A percentile compares a stretch with the other conserved stretches of the same genome.
Conservation (phyloP, 306 rosid genomes). For the Corylus americana region DNA sequence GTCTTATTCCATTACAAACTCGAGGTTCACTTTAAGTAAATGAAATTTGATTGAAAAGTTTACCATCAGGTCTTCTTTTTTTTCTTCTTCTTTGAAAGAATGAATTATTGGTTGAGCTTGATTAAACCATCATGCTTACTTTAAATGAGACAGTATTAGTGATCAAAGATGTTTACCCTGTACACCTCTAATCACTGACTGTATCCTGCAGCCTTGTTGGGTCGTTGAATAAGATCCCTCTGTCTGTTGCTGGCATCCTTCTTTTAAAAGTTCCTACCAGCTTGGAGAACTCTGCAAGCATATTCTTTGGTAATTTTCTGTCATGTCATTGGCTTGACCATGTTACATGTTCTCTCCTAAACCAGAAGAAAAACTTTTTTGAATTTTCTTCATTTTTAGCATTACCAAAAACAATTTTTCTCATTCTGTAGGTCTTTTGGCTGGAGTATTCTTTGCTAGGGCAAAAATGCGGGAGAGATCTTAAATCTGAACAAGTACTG, state of each 20-base stretch:
- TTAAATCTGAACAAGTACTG: conserved; percentile 36
- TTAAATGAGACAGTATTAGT: conserved; percentile 1
- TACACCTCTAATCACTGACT: conserved; percentile 30
- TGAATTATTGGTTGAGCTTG: neutral
- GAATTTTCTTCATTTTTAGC: conserved; percentile 20
- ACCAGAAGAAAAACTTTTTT: conserved; percentile 9
- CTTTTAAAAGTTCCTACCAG: conserved; percentile 94
- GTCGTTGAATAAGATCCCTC: conserved; percentile 96
- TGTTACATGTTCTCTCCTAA: neutral
- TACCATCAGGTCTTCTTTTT: neutral
- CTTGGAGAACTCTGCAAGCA: conserved; percentile 87
- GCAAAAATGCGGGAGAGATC: conserved; percentile 88
- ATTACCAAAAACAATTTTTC: conserved; percentile 21
- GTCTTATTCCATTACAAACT: neutral
- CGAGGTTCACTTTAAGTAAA: neutral
- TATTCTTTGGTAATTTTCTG: conserved; percentile 74
- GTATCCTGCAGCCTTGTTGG: conserved; percentile 84
- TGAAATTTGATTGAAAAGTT: neutral
- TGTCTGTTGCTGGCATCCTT: conserved; percentile 85
- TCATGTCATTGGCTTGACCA: neutral
- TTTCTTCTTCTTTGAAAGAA: neutral
- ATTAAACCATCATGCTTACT: neutral
- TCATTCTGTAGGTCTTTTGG: conserved; percentile 74
- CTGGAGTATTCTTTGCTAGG: conserved; percentile 91
- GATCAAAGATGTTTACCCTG: neutral